Evolutionary conservation across 805 yeast species (phyloP).

Genomic region (Wickerhamomyces silvicola): DNA sequence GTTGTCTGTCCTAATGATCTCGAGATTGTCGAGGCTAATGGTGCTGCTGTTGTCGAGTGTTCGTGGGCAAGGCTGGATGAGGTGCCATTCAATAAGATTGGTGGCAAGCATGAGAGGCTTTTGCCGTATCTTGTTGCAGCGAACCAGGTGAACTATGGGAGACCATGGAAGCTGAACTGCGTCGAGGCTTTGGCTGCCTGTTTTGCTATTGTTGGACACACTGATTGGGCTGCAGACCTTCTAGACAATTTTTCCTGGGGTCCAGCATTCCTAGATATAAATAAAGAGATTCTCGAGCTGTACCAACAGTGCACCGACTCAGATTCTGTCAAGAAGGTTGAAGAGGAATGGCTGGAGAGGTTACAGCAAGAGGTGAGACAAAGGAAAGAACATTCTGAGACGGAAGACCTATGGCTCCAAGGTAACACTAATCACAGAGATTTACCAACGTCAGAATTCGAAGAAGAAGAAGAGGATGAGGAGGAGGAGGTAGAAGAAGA

Average conservation of each 20-base stretch:
- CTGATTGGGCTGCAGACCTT: conserved; percentile 80
- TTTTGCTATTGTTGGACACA: conserved; percentile 86
- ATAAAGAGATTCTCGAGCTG: conserved; percentile 65
- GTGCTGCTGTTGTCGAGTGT: conserved; percentile 98
- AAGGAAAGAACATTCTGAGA: conserved; percentile 46
- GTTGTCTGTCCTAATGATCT: conserved; percentile 87
- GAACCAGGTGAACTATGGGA: conserved; percentile 93
- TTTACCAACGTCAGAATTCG: conserved; percentile 20
- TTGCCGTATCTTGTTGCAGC: conserved; percentile 93
- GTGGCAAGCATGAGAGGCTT: conserved; percentile 82
- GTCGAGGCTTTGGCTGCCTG: conserved; percentile 98
- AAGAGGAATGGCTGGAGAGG: conserved; percentile 64
- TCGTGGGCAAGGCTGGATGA: conserved; percentile 98
- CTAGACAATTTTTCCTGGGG: conserved; percentile 91
- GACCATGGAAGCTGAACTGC: conserved; percentile 93
- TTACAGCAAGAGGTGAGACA: conserved; percentile 62
- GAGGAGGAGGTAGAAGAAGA: conserved; percentile 14
- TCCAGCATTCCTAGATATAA: conserved; percentile 73
- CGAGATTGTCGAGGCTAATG: conserved; percentile 67
- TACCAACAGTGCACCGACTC: conserved; percentile 80
- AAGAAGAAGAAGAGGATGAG: conserved; percentile 21
- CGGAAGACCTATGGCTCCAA: conserved; percentile 66
- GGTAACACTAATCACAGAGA: conserved; percentile 65
- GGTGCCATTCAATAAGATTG: conserved; percentile 88
- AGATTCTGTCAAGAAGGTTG: conserved; percentile 64